phyloP scores from a whole-genome alignment of 2,329 filamentous ascomycete species.

The Rhexocercosporidium sp. region DNA sequence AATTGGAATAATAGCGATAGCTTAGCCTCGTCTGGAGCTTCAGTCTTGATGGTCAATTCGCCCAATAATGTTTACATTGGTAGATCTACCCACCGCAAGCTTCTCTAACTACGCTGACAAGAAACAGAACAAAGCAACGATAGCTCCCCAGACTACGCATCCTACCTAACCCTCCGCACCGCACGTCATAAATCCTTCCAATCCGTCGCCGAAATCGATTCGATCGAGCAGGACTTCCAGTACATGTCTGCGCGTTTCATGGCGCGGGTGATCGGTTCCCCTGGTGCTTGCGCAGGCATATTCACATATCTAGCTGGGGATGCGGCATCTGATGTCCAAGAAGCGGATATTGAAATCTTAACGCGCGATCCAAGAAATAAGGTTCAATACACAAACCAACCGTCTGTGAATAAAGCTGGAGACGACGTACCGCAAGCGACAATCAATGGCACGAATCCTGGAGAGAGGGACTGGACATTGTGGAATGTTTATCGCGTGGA shows the following conservation, averaged over 20 bases:
- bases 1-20: slow-evolving; percentile 40
- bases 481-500: slow-evolving; percentile 42
- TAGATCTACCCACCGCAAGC: slow-evolving; percentile 9
- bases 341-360: slow-evolving; percentile 43
- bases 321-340: slow-evolving; percentile 31
- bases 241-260: slow-evolving; percentile 39
- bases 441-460: slow-evolving; percentile 33
- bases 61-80: slow-evolving; percentile 41
- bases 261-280: slow-evolving; percentile 37
- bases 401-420: slow-evolving; percentile 32
- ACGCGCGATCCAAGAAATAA: slow-evolving; percentile 34
- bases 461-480: slow-evolving; percentile 32
- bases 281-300: slow-evolving; percentile 41
- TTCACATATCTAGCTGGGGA: slow-evolving; percentile 38
- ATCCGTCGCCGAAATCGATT: slow-evolving; percentile 40
- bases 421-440: slow-evolving; percentile 31
- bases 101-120: background rate
- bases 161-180: slow-evolving; percentile 42
- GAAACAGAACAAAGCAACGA: slow-evolving; percentile 31
- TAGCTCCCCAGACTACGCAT: slow-evolving; percentile 29
- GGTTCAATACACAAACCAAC: slow-evolving; percentile 43
- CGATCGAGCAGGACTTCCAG: slow-evolving; percentile 35
- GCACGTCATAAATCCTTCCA: slow-evolving; percentile 37
- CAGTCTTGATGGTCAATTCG: slow-evolving; percentile 37
- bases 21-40: slow-evolving; percentile 26